phyloP scores from a whole-genome alignment of 441 rosid species.

The Populus hybrid region DNA sequence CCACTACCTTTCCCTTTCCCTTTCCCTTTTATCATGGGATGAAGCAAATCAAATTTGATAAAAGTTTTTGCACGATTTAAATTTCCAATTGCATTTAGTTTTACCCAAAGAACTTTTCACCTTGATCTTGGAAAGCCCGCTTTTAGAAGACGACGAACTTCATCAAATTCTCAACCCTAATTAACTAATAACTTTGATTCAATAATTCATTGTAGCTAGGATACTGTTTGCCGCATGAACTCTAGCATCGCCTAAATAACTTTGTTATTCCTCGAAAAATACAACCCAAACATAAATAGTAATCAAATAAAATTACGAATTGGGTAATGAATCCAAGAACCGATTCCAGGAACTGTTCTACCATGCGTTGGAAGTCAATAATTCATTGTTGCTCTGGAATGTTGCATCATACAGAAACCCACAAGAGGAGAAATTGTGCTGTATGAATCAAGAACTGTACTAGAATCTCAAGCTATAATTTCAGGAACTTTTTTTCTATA shows the following conservation, averaged over 20 bases:
- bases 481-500: not conserved
- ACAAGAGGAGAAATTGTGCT: not conserved
- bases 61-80: not conserved
- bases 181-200: not conserved
- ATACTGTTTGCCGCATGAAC: not conserved
- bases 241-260: not conserved
- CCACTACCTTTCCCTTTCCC: no score
- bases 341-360: not conserved
- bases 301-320: not conserved
- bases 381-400: not conserved
- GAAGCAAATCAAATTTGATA: not conserved
- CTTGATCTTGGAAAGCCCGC: slow-evolving; percentile 8
- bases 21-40: no score
- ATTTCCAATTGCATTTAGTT: not conserved
- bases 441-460: not conserved
- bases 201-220: not conserved
- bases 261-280: slow-evolving; percentile 2
- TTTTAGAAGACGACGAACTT: slow-evolving; percentile 8
- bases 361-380: not conserved
- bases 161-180: not conserved
- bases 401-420: not conserved
- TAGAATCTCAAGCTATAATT: not conserved
- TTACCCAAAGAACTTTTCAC: not conserved
- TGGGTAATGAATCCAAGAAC: not conserved
- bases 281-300: not conserved